phyloP scores from a whole-genome alignment of 2,329 filamentous ascomycete genomes.

The Macrophomina pseudophaseolina region DNA sequence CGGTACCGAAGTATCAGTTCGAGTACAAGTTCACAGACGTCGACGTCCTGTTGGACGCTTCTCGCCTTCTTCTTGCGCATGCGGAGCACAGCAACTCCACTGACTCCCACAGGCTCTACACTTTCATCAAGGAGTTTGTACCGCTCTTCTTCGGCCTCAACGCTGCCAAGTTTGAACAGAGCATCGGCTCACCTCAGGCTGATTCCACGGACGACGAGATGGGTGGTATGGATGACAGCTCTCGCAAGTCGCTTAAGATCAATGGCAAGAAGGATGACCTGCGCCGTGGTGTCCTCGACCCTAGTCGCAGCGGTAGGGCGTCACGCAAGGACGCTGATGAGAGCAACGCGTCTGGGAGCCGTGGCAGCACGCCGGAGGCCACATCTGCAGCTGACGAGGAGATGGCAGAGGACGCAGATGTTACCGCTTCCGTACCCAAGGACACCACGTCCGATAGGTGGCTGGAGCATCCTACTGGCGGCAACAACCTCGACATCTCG shows the following conservation, averaged over 20 bases:
- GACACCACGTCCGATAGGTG: slow-evolving; percentile 64
- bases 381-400: slow-evolving; percentile 81
- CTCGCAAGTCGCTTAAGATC: slow-evolving; percentile 67
- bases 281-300: slow-evolving; percentile 84
- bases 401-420: slow-evolving; percentile 56
- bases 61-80: slow-evolving; percentile 51
- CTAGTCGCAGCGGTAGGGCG: slow-evolving; percentile 70
- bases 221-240: slow-evolving; percentile 70
- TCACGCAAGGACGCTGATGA: slow-evolving; percentile 77
- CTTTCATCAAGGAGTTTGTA: slow-evolving; percentile 57
- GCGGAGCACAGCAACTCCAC: slow-evolving; percentile 48
- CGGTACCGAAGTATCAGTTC: slow-evolving; percentile 73
- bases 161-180: slow-evolving; percentile 65
- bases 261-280: slow-evolving; percentile 74
- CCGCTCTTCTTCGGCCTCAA: slow-evolving; percentile 58
- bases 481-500: slow-evolving; percentile 64
- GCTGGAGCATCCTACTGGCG: slow-evolving; percentile 62
- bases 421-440: slow-evolving; percentile 60
- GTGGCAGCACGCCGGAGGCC: slow-evolving; percentile 86
- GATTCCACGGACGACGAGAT: slow-evolving; percentile 75
- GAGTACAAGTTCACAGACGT: slow-evolving; percentile 70
- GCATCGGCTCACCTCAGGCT: slow-evolving; percentile 55
- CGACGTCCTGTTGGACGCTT: slow-evolving; percentile 58
- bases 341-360: slow-evolving; percentile 77
- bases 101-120: slow-evolving; percentile 51